Base-by-base conservation (phyloP, 805 yeast genomes). In the Candida sphagnicola region DNA sequence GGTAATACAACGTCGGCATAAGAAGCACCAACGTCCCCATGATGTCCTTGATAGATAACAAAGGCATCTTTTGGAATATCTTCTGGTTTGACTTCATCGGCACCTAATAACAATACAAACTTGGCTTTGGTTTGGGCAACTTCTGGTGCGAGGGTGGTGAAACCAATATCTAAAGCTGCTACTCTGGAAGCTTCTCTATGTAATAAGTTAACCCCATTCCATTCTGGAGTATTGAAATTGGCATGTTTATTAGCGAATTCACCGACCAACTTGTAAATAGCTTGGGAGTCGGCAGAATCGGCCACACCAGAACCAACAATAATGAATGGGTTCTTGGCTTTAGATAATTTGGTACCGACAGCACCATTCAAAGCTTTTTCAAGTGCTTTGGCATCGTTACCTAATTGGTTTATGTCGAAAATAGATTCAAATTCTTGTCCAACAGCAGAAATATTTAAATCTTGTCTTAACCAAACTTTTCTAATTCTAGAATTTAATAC, bases 11-110 rank as follows among this genome's bases (percentile, higher is more conserved):
- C 95, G 61, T 86, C 95, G 32, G 95, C 95, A 50, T 78, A 75
- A 6, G 91, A 80, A 19, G 95, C 95, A 50, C 95, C 95, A 16
- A 75, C 62, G 52, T 86, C 95, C 66, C 95, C 95, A 64, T 86
- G 95, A 64, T 87, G 95, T 40, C 95, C 95, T 67, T 86, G 88
- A 67, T 86, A 86, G 38, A 86, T 80, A 21, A 87, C 95, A 59
- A 86, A 87, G 3, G 95, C 87, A 58, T 86, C 93, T 59, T 72
- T 70, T 48, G 95, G 95, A 50, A 86, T 77, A 43, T 82, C 83
- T 42, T 73, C 65, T 44, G 80, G 77, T 44, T 72, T 65, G 45
- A 85, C 61, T 64, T 87, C 95, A 61, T 86, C 95, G 25, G 95
- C 95, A 31, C 91, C 93, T 39, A 86, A 72, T 51, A 86, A 70